A percentile compares a stretch with the other conserved stretches of the same genome.
Evolutionary conservation across 768 basidiomycete species (phyloP).

Genomic region (Leccinum rimulosum): DNA sequence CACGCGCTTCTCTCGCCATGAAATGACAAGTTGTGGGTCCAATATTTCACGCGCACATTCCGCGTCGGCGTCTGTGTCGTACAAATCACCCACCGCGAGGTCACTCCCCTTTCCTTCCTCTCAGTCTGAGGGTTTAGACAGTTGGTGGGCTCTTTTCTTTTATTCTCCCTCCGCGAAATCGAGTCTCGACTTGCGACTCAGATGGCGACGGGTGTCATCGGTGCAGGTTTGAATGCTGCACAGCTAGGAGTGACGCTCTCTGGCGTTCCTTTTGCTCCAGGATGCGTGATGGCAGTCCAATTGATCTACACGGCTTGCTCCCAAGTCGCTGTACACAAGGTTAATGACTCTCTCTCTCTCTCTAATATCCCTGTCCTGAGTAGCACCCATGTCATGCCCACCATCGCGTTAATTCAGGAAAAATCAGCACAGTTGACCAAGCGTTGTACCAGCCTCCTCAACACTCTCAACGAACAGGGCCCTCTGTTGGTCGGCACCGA

Average conservation of each 20-base stretch:
- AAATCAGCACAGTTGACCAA: slow-evolving; percentile 42
- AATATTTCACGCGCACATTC: background rate
- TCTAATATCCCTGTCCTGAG: background rate
- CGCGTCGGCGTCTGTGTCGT: background rate
- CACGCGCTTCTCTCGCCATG: background rate
- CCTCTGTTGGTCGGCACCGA: slow-evolving; percentile 40
- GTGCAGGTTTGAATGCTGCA: slow-evolving; percentile 28
- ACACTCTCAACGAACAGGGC: slow-evolving; percentile 40
- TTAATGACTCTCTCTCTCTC: slow-evolving; percentile 18
- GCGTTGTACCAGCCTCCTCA: slow-evolving; percentile 41
- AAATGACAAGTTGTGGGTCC: background rate
- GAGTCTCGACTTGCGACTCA: background rate
- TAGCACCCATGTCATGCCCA: background rate
- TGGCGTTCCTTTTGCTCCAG: slow-evolving; percentile 46
- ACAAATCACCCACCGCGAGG: no score
- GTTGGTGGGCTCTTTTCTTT: background rate
- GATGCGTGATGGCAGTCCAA: slow-evolving; percentile 42
- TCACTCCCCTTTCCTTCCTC: background rate
- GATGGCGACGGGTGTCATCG: slow-evolving; percentile 21
- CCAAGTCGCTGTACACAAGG: slow-evolving; percentile 50
- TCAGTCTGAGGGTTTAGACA: background rate
- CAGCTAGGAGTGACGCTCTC: slow-evolving; percentile 43
- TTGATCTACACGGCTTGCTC: slow-evolving; percentile 46
- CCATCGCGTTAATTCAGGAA: slow-evolving; percentile 29
- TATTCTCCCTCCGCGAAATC: background rate